Evolutionary conservation across 2,329 filamentous ascomycete species (phyloP).

Genomic region (Fusarium hainanense): DNA sequence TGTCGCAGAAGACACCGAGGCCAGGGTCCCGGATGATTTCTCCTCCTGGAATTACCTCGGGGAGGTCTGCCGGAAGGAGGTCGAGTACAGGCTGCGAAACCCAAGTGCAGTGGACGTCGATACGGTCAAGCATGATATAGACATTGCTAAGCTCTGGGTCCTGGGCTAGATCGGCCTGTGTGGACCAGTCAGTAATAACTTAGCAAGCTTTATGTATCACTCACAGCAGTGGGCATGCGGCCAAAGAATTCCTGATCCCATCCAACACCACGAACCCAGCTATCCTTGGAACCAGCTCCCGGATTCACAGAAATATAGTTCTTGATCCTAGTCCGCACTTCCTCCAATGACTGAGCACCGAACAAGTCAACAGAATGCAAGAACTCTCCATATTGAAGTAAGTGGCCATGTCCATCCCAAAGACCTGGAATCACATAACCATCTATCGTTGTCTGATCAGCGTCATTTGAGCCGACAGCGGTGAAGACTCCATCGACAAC

Average conservation of each 20-base stretch:
- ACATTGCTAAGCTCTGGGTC: slow-evolving; percentile 63
- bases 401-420: slow-evolving; percentile 77
- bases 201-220: slow-evolving; percentile 40
- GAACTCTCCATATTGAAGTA: slow-evolving; percentile 74
- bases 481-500: slow-evolving; percentile 64
- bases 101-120: slow-evolving; percentile 78
- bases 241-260: slow-evolving; percentile 77
- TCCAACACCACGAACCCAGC: slow-evolving; percentile 75
- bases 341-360: slow-evolving; percentile 64
- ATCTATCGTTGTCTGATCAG: slow-evolving; percentile 41
- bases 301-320: slow-evolving; percentile 63
- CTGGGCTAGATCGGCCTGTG: slow-evolving; percentile 64
- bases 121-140: slow-evolving; percentile 76
- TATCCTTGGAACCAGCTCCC: slow-evolving; percentile 61
- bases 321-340: slow-evolving; percentile 64
- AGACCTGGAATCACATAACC: slow-evolving; percentile 74
- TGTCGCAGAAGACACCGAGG: slow-evolving; percentile 77
- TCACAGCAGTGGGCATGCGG: slow-evolving; percentile 72
- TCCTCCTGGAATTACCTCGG: slow-evolving; percentile 69
- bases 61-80: slow-evolving; percentile 65
- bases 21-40: slow-evolving; percentile 71
- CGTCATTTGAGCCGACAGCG: slow-evolving; percentile 54
- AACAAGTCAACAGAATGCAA: slow-evolving; percentile 74
- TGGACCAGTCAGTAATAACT: neutral
- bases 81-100: slow-evolving; percentile 72